Percentiles rank a stretch among this genome's conserved stretches.
Evolutionary conservation across 257 asterid species (phyloP).

Genomic region (Solanum gandarillasii): DNA sequence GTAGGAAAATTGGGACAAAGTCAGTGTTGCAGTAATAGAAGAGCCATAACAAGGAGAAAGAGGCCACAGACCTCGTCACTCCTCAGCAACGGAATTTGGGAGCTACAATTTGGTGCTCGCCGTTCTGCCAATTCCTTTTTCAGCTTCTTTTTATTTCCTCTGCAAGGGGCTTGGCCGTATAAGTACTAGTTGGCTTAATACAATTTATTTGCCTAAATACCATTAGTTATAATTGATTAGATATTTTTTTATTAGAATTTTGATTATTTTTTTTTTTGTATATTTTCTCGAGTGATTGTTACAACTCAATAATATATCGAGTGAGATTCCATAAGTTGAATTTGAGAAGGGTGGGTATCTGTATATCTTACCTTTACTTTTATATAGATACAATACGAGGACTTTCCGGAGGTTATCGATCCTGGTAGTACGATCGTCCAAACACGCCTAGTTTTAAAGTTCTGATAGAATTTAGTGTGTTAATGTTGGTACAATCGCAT

Average conservation of each 20-base stretch:
- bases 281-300: too few species aligned
- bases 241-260: too few species aligned
- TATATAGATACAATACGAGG: too few species aligned
- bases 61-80: not conserved
- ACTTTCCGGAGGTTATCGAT: fast-evolving
- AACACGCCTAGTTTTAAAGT: too few species aligned
- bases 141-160: not conserved
- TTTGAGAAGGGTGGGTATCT: too few species aligned
- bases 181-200: not conserved
- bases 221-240: too few species aligned
- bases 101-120: not conserved
- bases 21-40: not conserved
- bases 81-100: not conserved
- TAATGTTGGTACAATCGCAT: too few species aligned
- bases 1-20: not conserved
- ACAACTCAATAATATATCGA: not conserved
- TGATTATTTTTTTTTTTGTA: fast-evolving
- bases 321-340: too few species aligned
- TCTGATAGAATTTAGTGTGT: too few species aligned
- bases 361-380: too few species aligned
- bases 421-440: too few species aligned
- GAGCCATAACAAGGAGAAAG: not conserved
- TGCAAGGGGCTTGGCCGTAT: not conserved
- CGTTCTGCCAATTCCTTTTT: not conserved
- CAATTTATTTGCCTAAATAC: too few species aligned